Conservation (phyloP, 2,329 filamentous ascomycete species). For the Exophiala viscosa region DNA sequence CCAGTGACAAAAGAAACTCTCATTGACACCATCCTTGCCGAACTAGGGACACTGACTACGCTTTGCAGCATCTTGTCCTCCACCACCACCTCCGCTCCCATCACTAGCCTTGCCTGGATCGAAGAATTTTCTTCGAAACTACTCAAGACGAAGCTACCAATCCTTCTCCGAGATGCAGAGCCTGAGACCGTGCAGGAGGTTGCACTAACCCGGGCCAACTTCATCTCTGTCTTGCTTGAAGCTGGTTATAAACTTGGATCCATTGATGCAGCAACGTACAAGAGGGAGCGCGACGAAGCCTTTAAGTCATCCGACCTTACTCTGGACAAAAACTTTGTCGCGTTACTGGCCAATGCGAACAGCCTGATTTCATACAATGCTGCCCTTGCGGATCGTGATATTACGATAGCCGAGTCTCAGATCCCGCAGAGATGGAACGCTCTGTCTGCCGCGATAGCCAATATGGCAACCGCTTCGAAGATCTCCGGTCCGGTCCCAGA, state of each 20-base stretch:
- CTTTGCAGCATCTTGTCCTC: constrained; percentile 47
- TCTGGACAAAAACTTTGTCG: constrained; percentile 44
- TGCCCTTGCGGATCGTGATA: constrained; percentile 39
- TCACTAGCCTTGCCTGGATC: constrained; percentile 52
- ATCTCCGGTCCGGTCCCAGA: constrained; percentile 43
- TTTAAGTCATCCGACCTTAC: constrained; percentile 39
- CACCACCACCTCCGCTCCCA: constrained; percentile 34
- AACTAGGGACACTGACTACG: constrained; percentile 54
- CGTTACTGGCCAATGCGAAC: constrained; percentile 55
- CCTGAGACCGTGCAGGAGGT: constrained; percentile 48
- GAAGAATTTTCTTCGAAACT: constrained; percentile 55
- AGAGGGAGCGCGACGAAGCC: constrained; percentile 40
- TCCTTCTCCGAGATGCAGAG: constrained; percentile 46
- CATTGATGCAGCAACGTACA: constrained; percentile 53
- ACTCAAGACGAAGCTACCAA: constrained; percentile 51
- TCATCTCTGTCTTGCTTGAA: constrained; percentile 55
- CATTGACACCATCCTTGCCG: constrained; percentile 64
- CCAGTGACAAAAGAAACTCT: constrained; percentile 62
- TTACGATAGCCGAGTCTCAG: constrained; percentile 32
- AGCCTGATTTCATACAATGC: constrained; percentile 53
- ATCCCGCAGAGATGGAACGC: constrained; percentile 49
- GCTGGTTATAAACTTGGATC: constrained; percentile 52
- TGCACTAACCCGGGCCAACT: constrained; percentile 53
- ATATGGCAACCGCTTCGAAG: constrained; percentile 51
- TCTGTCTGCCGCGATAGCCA: constrained; percentile 49